Percentiles rank a stretch among this genome's conserved stretches.
Evolutionary conservation across 768 basidiomycete species (phyloP).

Genomic region (Paxillus ammoniavirescens): DNA sequence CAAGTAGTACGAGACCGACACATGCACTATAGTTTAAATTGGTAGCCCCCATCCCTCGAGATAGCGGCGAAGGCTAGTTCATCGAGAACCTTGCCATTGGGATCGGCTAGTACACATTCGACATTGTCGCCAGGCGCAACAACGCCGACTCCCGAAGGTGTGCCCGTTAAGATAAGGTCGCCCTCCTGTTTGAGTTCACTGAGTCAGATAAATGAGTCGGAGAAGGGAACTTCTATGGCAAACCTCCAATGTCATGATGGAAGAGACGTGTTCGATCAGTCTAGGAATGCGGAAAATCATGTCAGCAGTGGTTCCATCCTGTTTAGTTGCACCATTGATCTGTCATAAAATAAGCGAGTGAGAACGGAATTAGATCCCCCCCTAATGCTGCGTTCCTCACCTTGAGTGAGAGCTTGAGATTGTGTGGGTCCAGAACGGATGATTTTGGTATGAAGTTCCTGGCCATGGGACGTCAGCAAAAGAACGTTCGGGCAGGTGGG

Average conservation of each 20-base stretch:
- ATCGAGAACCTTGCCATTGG: conserved; percentile 53
- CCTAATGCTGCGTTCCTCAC: conserved; percentile 32
- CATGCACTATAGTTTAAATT: conserved; percentile 36
- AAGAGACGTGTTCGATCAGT: conserved; percentile 87
- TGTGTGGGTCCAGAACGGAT: conserved; percentile 65
- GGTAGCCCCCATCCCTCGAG: conserved; percentile 68
- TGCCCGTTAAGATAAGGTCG: conserved; percentile 89
- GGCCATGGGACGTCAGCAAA: conserved; percentile 6
- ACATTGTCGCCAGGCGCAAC: conserved; percentile 74
- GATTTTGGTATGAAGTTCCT: conserved; percentile 83
- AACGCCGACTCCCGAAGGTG: conserved; percentile 87
- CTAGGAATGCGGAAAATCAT: conserved; percentile 93
- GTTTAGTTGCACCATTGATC: conserved; percentile 84
- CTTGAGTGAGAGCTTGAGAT: conserved; percentile 75
- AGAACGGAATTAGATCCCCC: background rate
- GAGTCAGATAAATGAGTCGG: background rate
- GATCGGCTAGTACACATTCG: conserved; percentile 65
- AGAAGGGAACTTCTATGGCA: conserved; percentile 8
- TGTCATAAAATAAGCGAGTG: conserved; percentile 24
- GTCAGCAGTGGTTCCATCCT: conserved; percentile 80
- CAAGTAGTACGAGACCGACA: background rate
- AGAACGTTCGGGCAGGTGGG: background rate
- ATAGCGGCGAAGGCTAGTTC: conserved; percentile 64
- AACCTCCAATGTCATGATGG: conserved; percentile 97
- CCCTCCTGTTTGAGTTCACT: conserved; percentile 58